Conservation (phyloP, 805 yeast species). For the Cyberlindnera galapagoensis region DNA sequence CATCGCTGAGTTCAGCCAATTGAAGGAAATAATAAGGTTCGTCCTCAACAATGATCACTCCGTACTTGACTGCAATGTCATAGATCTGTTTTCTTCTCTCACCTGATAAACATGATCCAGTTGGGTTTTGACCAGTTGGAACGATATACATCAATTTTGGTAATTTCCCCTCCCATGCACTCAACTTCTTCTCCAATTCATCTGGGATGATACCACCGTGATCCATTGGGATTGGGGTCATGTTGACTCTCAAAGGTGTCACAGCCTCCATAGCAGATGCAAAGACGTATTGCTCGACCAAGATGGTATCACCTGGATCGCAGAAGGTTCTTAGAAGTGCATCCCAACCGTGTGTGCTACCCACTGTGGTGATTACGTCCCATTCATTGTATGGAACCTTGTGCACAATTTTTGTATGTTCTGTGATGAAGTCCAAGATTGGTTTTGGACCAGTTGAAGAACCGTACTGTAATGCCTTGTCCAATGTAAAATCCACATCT, state of each 20-base stretch:
- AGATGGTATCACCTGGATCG: constrained; percentile 46
- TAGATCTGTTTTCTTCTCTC: constrained; percentile 1
- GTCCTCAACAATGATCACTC: constrained; percentile 2
- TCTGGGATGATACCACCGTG: constrained; percentile 41
- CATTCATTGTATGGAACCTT: constrained; percentile 39
- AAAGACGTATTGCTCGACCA: constrained; percentile 62
- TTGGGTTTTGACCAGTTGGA: constrained; percentile 3
- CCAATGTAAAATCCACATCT: neutral
- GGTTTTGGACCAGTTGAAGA: constrained; percentile 68
- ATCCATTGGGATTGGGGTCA: constrained; percentile 32
- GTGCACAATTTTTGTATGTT: constrained; percentile 32
- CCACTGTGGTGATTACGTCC: constrained; percentile 37
- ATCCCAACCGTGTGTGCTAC: constrained; percentile 48
- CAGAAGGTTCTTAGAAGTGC: constrained; percentile 42
- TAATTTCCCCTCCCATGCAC: constrained; percentile 31
- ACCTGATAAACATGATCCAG: constrained; percentile 1
- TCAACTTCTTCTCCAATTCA: constrained; percentile 39
- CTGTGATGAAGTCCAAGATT: constrained; percentile 54
- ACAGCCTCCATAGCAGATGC: constrained; percentile 44
- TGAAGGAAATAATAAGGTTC: constrained; percentile 23
- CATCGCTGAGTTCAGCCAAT: constrained; percentile 32
- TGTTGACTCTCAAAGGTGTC: constrained; percentile 38
- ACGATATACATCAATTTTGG: constrained; percentile 45
- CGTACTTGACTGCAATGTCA: constrained; percentile 1
- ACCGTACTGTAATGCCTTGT: constrained; percentile 65